Base-by-base conservation (phyloP, 1,139 yeast genomes). In the Lizanozyma gosingica region DNA sequence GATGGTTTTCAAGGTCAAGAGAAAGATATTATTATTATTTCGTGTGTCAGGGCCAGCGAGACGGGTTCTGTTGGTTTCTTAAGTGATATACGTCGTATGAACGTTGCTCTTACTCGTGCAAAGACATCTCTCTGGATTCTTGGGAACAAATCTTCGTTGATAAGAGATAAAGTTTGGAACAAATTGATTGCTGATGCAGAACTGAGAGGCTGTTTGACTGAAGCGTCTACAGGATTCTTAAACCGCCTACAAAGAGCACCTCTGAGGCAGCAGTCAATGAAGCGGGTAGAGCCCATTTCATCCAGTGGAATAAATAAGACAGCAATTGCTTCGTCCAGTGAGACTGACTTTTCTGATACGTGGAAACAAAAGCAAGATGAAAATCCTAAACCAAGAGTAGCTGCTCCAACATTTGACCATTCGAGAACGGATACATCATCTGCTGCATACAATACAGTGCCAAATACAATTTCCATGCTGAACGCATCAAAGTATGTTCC, bases 1-100 rank as follows among this genome's bases (percentile, higher is more conserved):
- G 98, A 92, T 68, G 98, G 98, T 1, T 92, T 88, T 57, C 98
- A 92, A 66, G 98, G 98, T 50, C 97, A 92, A 59, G 98, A 92
- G 56, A 92, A 90, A 58, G 97, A 92, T 49, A 80, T 94, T 40
- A 86, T 92, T 47, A 78, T 92, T 37, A 80, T 92, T 71, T 88
- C 97, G 0, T 90, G 97, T 76, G 98, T 94, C 4, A 75, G 98
- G 54, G 95, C 96, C 3, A 79, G 78, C 54, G 77, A 73, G 14
- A 56, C 61, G 3, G 71, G 72, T 3, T 77, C 86, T 41, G 92
- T 90, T 47, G 97, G 97, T 18, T 90, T 90, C 60, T 74, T 90
- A 59, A 81, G 84, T 46, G 97, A 90, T 61, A 71, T 82, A 35
- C 74, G 97, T 48, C 84, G 97, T 66, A 85, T 90, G 96, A 90